Evolutionary conservation across 805 yeast species (phyloP).

Genomic region (Hanseniaspora lindneri): DNA sequence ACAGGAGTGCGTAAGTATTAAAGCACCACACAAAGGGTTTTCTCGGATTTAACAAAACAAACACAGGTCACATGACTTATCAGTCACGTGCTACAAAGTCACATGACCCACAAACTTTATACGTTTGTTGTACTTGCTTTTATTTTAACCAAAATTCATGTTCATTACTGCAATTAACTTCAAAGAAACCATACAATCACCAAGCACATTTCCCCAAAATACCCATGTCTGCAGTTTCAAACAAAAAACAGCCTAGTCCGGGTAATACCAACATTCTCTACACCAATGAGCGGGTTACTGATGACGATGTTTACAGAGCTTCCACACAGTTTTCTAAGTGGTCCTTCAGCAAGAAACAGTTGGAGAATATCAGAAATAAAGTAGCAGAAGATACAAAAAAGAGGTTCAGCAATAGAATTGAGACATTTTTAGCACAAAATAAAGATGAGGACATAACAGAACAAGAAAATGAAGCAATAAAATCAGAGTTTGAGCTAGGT

Average conservation of each 20-base stretch:
- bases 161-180: too few relatives aligned
- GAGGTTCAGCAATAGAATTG: slow-evolving; percentile 28
- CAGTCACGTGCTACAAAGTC: too few relatives aligned
- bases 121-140: too few relatives aligned
- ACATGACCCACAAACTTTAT: too few relatives aligned
- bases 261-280: not conserved
- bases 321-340: slow-evolving; percentile 75
- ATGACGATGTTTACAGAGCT: slow-evolving; percentile 78
- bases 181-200: too few relatives aligned
- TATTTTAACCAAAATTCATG: too few relatives aligned
- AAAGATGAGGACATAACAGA: slow-evolving; percentile 25
- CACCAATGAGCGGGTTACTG: slow-evolving; percentile 37
- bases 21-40: too few relatives aligned
- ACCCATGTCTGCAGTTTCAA: too few relatives aligned
- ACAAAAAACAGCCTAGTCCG: not conserved
- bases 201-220: too few relatives aligned
- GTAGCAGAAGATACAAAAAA: slow-evolving; percentile 47
- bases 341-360: slow-evolving; percentile 60
- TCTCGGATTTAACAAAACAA: too few relatives aligned
- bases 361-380: slow-evolving; percentile 37
- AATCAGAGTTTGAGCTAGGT: slow-evolving; percentile 28
- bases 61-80: too few relatives aligned
- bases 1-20: too few relatives aligned
- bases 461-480: slow-evolving; percentile 25
- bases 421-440: slow-evolving; percentile 21